phyloP scores from a whole-genome alignment of 352 stramenopile genomes.

The Phytophthora cryptogea region DNA sequence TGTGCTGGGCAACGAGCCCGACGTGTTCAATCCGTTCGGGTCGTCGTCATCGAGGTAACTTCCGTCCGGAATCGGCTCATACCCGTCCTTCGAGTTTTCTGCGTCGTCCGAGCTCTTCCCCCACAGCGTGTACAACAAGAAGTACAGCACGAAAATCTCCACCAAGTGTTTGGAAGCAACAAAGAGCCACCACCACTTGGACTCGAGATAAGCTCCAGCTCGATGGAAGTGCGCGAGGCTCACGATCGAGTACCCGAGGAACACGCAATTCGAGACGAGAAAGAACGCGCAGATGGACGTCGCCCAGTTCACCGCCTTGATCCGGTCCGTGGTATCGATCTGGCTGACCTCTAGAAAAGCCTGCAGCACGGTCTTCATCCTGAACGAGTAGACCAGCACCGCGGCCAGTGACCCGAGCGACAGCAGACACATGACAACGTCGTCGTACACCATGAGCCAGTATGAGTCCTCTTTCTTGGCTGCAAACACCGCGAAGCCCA shows the following conservation, averaged over 20 bases:
- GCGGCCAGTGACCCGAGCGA: slow-evolving; percentile 89
- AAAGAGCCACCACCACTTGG: slow-evolving; percentile 93
- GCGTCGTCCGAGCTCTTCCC: slow-evolving; percentile 75
- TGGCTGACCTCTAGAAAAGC: slow-evolving; percentile 96
- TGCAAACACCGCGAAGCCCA: slow-evolving; percentile 90
- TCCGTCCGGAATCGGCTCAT: slow-evolving; percentile 77
- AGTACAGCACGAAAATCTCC: slow-evolving; percentile 93
- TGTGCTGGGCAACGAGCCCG: slow-evolving; percentile 37
- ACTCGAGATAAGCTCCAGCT: slow-evolving; percentile 85
- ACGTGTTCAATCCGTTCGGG: slow-evolving; percentile 40
- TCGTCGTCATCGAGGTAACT: slow-evolving; percentile 64
- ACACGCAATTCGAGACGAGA: slow-evolving; percentile 91
- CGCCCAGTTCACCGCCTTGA: slow-evolving; percentile 95
- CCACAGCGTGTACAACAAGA: slow-evolving; percentile 95
- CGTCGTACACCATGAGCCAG: slow-evolving; percentile 95
- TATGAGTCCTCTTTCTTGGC: slow-evolving; percentile 88
- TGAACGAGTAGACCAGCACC: slow-evolving; percentile 94
- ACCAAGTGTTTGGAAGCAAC: slow-evolving; percentile 93
- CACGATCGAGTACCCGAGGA: slow-evolving; percentile 86
- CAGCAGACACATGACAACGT: slow-evolving; percentile 87
- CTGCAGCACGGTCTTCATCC: slow-evolving; percentile 95
- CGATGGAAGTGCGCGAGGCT: slow-evolving; percentile 88
- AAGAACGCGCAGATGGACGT: slow-evolving; percentile 96
- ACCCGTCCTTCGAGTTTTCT: slow-evolving; percentile 66
- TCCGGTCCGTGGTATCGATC: slow-evolving; percentile 96